These are phyloP conservation scores for Fusarium staphyleae DNA, from an alignment of 2,329 filamentous ascomycete genomes.

Conservation along the genomic window DNA sequence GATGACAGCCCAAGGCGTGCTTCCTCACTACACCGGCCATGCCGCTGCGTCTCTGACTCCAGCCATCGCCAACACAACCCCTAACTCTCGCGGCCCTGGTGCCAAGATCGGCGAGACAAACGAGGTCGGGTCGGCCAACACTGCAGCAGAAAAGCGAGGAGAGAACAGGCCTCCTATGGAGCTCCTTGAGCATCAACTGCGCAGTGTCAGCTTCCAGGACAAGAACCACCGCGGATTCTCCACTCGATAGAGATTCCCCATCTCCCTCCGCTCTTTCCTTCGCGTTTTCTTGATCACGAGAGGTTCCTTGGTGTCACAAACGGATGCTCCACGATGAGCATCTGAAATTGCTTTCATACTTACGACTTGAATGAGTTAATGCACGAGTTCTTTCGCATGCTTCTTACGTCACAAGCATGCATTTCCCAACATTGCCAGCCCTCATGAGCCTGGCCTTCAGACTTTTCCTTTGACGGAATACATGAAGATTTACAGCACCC, in stretches of 20 bases:
- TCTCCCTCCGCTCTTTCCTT: constrained; percentile 1
- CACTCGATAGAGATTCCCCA: constrained; percentile 24
- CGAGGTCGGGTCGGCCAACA: constrained; percentile 27
- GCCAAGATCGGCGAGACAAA: constrained; percentile 39
- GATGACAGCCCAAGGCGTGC: constrained; percentile 60
- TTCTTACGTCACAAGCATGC: constrained; percentile 12
- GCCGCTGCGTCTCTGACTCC: constrained; percentile 60
- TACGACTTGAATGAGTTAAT: constrained; percentile 43
- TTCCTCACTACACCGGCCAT: constrained; percentile 61
- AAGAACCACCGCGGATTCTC: constrained; percentile 20
- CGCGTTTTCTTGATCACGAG: constrained; percentile 10
- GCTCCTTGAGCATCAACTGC: constrained; percentile 25
- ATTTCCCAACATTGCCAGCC: background rate
- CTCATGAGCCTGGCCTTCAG: constrained; percentile 9
- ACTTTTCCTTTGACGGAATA: constrained; percentile 6
- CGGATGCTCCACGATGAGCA: constrained; percentile 34
- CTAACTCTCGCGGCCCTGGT: constrained; percentile 42
- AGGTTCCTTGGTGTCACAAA: constrained; percentile 5
- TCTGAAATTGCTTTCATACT: constrained; percentile 45
- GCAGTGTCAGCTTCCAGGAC: constrained; percentile 23
- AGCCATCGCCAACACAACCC: constrained; percentile 50
- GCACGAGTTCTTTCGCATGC: constrained; percentile 19
- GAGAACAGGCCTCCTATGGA: constrained; percentile 55
- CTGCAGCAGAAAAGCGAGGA: constrained; percentile 47
- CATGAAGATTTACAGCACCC: constrained; percentile 17